Evolutionary conservation across 495 filamentous ascomycete species (phyloP), one percentile per base, ranked within the genome.

Genomic region (Xylaria longipes): DNA sequence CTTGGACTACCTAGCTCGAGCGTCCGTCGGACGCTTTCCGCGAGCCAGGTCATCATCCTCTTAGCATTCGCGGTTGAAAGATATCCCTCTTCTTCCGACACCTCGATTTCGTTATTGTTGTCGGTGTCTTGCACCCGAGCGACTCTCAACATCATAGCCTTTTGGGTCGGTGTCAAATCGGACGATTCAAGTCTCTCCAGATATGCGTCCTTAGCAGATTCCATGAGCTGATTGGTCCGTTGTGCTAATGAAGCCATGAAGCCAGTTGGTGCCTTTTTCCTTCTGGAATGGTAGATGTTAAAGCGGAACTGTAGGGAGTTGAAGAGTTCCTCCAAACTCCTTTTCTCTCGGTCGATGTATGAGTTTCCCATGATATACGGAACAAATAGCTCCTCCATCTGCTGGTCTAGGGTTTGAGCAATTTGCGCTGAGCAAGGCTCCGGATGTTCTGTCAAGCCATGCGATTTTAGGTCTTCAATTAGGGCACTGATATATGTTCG

Each of bases 11-110:
- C 93, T 52, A 99, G 85, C 77, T 99, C 97, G 39, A 99, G 86
- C 0, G 93, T 92, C 72, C 97, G 86, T n/a, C 95, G 93, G 63
- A 99, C 95, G 66, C 92, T 94, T 82, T 99, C 97, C 37, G 97
- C 96, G 35, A 99, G 86, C 97, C 97, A 99, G 75, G 92, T 97
- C 41, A 99, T 87, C 94, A 99, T 98, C 61, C 96, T 88, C 81
- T 98, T 98, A 29, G 94, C 91, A 77, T 90, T 92, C n/a, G 90
- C 86, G 17, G 97, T 87, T 71, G 89, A 94, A 5, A 97, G 86
- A 68, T 89, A 82, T 39, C 97, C 97, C 73, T 99, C 94, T 75
- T 93, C 89, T 70, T 98, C 96, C 0, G 91, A 90, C 39, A 98
- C 91, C 78, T 95, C 94, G 74, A 97, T 94, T 46, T 97, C 94